Evolutionary conservation across 2,329 filamentous ascomycete genomes (phyloP), one percentile per base, ranked within the genome.

Genomic region (Penicillium sp.): DNA sequence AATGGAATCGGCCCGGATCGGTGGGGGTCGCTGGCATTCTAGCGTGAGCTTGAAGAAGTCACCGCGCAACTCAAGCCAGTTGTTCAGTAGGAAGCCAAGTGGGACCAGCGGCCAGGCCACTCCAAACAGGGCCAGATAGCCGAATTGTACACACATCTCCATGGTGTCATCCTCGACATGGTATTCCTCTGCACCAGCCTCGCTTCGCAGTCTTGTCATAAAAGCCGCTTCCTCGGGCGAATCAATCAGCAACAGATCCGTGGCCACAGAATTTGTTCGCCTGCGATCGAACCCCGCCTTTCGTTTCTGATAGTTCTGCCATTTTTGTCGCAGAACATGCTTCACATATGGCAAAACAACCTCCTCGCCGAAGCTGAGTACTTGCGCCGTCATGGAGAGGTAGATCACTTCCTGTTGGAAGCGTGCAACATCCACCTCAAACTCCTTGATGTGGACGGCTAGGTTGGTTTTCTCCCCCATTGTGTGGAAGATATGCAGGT

Each of bases 41-140:
- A 89, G 79, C 48, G 90, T 90, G 61, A 97, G 95, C 70, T 99
- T 99, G 73, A 95, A 80, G 2, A 92, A 91, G 65, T 99, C 93
- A 0, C 89, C 89, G 35, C 93, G 87, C 33, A 97, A 80, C 67
- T 97, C 93, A 49, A 99, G 75, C 90, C 92, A 97, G 73, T 97
- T 95, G 74, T 97, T 97, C 70, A 93, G 75, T 11, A 97, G 75
- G 74, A 97, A 97, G 1, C 87, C 92, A 49, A 89, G 79, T 2
- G 87, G 86, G 0, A 92, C 91, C n/a, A 97, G 76, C 0, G 93
- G 93, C 93, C 93, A 99, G 46, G 95, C 84, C 2, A 93, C 88
- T 0, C 89, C 93, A 70, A 97, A 97, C 9, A 97, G 79, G 0
- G 88, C 86, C 0, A 99, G 78, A 67, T 96, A 97, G 27, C 91